phyloP scores from a whole-genome alignment of 192 early-diverging fungal genomes.

The Coemansia sp. region DNA sequence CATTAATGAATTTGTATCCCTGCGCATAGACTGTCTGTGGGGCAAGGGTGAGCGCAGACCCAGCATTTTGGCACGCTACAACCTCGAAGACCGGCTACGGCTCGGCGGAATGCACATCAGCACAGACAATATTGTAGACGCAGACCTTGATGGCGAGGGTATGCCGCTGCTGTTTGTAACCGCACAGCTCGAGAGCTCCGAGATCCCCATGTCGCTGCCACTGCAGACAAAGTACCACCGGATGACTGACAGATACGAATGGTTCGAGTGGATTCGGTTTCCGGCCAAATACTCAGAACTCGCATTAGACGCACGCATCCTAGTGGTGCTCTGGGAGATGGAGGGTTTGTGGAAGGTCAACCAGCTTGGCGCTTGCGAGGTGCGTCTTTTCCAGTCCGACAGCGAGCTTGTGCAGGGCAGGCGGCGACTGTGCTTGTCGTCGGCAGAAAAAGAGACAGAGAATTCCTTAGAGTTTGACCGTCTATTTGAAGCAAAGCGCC shows the following conservation, averaged over 20 bases:
- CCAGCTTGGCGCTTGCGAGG: conserved; percentile 73
- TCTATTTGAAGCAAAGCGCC: conserved; percentile 78
- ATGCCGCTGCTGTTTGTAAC: conserved; percentile 33
- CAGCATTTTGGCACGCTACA: not conserved
- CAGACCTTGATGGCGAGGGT: not conserved
- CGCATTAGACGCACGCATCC: conserved; percentile 65
- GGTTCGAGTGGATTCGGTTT: conserved; percentile 92
- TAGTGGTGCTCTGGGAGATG: conserved; percentile 79
- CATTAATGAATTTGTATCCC: conserved; percentile 44
- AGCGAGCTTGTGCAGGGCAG: conserved; percentile 86
- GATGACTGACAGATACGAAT: conserved; percentile 34
- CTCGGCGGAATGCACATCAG: conserved; percentile 14
- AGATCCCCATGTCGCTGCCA: conserved; percentile 38
- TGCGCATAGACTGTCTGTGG: conserved; percentile 46
- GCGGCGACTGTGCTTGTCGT: conserved; percentile 68
- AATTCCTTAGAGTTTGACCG: conserved; percentile 59
- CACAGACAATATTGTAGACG: not conserved
- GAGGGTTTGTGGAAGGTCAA: conserved; percentile 69
- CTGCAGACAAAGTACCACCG: conserved; percentile 44
- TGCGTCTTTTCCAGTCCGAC: conserved; percentile 78
- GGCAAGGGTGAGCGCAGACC: conserved; percentile 21
- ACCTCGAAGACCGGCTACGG: conserved; percentile 31
- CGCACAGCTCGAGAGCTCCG: conserved; percentile 45
- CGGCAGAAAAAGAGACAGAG: conserved; percentile 25
- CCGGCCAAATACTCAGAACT: conserved; percentile 87